Percentiles rank a stretch among this genome's conserved stretches.
phyloP scores from a whole-genome alignment of 305 asterid species.

The Rubia balearica region DNA sequence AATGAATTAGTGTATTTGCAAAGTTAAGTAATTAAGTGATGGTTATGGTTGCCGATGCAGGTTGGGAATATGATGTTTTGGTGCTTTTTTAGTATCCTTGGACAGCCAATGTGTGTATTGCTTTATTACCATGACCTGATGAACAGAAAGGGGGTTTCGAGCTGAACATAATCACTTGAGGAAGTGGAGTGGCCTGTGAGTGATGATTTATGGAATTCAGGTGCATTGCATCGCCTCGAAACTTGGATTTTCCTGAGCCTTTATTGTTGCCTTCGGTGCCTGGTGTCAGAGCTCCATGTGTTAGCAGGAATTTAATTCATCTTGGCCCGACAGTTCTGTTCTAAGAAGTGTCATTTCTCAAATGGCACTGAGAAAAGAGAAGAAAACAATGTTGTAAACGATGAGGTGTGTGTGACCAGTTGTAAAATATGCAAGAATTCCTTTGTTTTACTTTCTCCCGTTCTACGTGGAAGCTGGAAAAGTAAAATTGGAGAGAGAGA shows the following conservation, averaged over 20 bases:
- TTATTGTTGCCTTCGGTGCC: background rate
- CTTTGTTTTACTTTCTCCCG: no score
- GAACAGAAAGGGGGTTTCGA: slow-evolving; percentile 64
- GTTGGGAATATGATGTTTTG: slow-evolving; percentile 97
- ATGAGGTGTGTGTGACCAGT: no score
- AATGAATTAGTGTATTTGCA: background rate
- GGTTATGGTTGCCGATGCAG: slow-evolving; percentile 30
- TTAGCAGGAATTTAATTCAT: background rate
- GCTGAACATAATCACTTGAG: slow-evolving; percentile 9
- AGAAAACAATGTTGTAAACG: no score
- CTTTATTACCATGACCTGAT: slow-evolving; percentile 78
- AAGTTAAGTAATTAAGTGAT: background rate
- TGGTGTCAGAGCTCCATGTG: background rate
- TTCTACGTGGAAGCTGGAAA: no score
- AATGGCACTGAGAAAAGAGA: no score
- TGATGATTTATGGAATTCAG: background rate
- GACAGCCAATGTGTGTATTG: slow-evolving; percentile 90
- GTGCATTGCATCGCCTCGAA: background rate
- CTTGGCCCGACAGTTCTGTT: slow-evolving; percentile 9
- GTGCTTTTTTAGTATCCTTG: slow-evolving; percentile 83
- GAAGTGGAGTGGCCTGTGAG: no score
- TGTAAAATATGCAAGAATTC: no score
- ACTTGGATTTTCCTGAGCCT: background rate
- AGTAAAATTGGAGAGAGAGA: no score
- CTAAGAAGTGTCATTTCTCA: background rate